Conservation (phyloP, 768 basidiomycete genomes). For the Naematelia encephala region DNA sequence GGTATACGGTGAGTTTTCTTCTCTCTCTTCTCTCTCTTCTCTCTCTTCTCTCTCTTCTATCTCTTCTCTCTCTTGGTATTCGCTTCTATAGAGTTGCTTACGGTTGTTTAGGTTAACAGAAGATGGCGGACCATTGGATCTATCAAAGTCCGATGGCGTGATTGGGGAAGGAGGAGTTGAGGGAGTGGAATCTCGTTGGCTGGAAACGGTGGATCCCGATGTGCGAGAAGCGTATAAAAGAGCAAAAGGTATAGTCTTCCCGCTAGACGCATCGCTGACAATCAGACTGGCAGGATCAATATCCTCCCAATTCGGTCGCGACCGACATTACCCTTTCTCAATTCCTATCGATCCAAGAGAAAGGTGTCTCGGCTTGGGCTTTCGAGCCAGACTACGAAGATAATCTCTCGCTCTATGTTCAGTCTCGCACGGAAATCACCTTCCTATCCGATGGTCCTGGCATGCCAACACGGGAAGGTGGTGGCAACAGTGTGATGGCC, state of each 20-base stretch:
- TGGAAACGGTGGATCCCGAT: slow-evolving; percentile 71
- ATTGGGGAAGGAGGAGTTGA: slow-evolving; percentile 91
- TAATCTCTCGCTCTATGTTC: slow-evolving; percentile 84
- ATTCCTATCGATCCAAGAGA: slow-evolving; percentile 98
- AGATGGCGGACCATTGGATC: slow-evolving; percentile 85
- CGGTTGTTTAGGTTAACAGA: slow-evolving; percentile 67
- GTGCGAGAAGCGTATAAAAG: slow-evolving; percentile 69
- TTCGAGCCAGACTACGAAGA: slow-evolving; percentile 99
- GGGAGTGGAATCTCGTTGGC: slow-evolving; percentile 86
- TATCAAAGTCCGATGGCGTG: slow-evolving; percentile 80
- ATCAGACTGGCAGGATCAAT: slow-evolving; percentile 63
- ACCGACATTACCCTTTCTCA: slow-evolving; percentile 98
- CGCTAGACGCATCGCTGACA: neutral
- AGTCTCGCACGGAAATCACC: slow-evolving; percentile 93
- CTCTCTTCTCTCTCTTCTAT: neutral
- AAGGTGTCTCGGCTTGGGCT: slow-evolving; percentile 98
- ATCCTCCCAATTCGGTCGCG: slow-evolving; percentile 87
- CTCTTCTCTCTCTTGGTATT: neutral
- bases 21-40: neutral
- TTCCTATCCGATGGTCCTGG: slow-evolving; percentile 64
- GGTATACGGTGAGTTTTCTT: slow-evolving; percentile 38
- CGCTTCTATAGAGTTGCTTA: no score
- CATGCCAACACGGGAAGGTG: slow-evolving; percentile 75
- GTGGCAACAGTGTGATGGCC: slow-evolving; percentile 90
- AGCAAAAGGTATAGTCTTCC: slow-evolving; percentile 69